phyloP scores from a whole-genome alignment of 176 grass and related monocot genomes.

The Cenchrus purpureus region DNA sequence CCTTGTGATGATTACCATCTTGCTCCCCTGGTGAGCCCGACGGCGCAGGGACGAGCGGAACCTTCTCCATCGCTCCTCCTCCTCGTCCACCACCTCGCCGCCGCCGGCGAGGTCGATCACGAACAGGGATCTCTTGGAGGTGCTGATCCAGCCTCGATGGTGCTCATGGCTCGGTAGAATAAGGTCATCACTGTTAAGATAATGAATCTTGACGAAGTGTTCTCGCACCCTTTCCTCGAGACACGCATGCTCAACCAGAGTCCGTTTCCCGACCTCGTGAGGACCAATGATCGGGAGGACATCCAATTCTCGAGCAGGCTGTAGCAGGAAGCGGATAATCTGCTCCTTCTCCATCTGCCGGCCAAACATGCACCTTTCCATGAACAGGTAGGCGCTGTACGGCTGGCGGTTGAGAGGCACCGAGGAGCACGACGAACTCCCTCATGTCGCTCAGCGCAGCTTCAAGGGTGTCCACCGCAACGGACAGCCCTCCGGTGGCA shows the following conservation, averaged over 20 bases:
- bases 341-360: constrained; percentile 29
- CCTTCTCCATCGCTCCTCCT: constrained; percentile 7
- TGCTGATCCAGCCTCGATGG: background rate
- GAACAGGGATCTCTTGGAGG: background rate
- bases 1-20: background rate
- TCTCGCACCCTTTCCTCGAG: background rate
- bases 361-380: constrained; percentile 34
- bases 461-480: background rate
- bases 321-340: constrained; percentile 2
- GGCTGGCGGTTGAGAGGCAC: background rate
- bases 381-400: constrained; percentile 22
- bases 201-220: background rate
- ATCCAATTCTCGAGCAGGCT: background rate
- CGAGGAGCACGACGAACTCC: background rate
- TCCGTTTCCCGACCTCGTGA: constrained; percentile 9
- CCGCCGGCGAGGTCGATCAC: background rate
- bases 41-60: background rate
- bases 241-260: constrained; percentile 25
- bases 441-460: background rate
- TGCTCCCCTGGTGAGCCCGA: background rate
- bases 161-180: background rate
- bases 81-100: background rate
- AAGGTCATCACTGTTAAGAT: background rate
- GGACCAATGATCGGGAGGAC: constrained; percentile 7
- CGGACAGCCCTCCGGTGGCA: background rate